Base-by-base conservation (phyloP, 1,284 basidiomycete species). In the Dichomitus squalens region DNA sequence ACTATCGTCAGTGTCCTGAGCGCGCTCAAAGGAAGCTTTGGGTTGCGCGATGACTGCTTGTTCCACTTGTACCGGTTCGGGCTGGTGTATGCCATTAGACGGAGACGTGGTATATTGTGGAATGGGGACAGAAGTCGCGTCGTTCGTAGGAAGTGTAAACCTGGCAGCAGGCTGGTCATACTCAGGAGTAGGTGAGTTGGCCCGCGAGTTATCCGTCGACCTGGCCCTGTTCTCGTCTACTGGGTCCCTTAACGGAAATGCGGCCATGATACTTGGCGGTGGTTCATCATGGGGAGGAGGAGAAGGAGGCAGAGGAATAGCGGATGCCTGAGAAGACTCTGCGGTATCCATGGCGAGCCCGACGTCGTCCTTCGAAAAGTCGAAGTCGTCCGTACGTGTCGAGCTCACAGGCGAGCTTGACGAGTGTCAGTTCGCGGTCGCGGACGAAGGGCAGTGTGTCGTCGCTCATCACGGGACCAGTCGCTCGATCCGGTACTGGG, bases 301-400 rank as follows among this genome's bases (percentile, higher is more conserved):
- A 3, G 68, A 69, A 7, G 58, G 57, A 23, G 70, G 68, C 27
- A 70, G 47, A 44, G 70, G 68, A 9, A 70, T 60, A 8, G 68
- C 62, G 33, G 61, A 63, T 27, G 67, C 67, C 52, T 65, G 64
- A 47, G 68, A 60, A 25, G 66, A n/a, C 51, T 64, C 66, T 36
- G 56, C 56, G 53, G 66, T 54, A 61, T 64, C 66, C 70, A 72
- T 72, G 39, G 38, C 38, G 55, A 46, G 39, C 36, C 55, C 53
- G 44, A 38, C 53, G 53, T 36, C 12, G 56, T 52, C 49, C 41
- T 43, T 47, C 36, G 51, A 44, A 57, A 50, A 48, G 56, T 61
- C 55, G 46, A 52, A 44, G 57, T 48, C 53, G 59, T 40, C 43
- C 16, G 57, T 54, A 53, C 61, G 56, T 48, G 57, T 46, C 52